These are phyloP conservation scores for Anthostomella pinea DNA, from an alignment of 2,329 filamentous ascomycete species.

Conservation along the genomic window DNA sequence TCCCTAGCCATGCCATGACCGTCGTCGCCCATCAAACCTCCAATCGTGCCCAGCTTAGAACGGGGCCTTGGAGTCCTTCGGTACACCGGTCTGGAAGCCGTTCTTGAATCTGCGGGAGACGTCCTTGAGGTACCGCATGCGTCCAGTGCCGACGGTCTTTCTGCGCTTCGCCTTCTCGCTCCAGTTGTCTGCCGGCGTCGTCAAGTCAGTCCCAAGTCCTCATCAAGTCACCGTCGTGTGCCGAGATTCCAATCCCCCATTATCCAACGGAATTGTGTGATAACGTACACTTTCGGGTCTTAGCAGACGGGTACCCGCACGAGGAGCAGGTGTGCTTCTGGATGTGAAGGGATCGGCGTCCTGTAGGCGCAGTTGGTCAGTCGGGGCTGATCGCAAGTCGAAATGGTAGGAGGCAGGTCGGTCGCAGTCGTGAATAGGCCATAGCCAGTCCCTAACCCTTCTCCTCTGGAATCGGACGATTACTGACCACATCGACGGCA, in stretches of 20 bases:
- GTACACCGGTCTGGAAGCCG: conserved; percentile 88
- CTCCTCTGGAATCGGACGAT: too few relatives aligned
- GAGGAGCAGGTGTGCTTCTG: conserved; percentile 97
- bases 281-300: conserved; percentile 96
- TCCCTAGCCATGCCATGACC: conserved; percentile 33
- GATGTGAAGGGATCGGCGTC: conserved; percentile 96
- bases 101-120: conserved; percentile 95
- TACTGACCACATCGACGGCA: conserved; percentile 97
- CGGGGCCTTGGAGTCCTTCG: conserved; percentile 70
- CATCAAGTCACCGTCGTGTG: not conserved
- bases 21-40: conserved; percentile 33
- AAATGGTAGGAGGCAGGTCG: too few relatives aligned
- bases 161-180: conserved; percentile 99
- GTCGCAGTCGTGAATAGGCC: too few relatives aligned
- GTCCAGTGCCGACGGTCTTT: conserved; percentile 97
- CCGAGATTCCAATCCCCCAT: conserved; percentile 15
- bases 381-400: conserved; percentile 8
- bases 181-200: conserved; percentile 79
- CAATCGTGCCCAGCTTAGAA: conserved; percentile 22
- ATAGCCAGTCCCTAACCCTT: too few relatives aligned
- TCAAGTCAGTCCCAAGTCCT: conserved; percentile 5
- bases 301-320: conserved; percentile 96
- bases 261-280: conserved; percentile 3
- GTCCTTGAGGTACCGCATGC: conserved; percentile 91
- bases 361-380: conserved; percentile 43